Percentiles rank a stretch among this genome's conserved stretches.
phyloP scores from a whole-genome alignment of 352 stramenopile species.

The Phytophthora cactorum region DNA sequence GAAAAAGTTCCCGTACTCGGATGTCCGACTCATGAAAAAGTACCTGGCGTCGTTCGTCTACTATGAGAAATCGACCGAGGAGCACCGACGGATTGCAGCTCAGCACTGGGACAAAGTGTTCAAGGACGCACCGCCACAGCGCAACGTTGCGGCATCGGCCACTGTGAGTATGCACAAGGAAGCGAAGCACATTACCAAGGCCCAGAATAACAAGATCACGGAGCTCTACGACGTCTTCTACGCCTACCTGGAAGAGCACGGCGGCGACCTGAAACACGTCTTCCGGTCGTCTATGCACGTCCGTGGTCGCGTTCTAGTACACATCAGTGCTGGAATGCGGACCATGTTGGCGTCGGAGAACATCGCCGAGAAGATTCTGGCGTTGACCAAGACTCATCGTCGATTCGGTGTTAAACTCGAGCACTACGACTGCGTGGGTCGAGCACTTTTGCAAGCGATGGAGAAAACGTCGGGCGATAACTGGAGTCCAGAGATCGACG shows the following conservation, averaged over 20 bases:
- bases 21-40: conserved; percentile 48
- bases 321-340: conserved; percentile 65
- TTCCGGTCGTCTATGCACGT: conserved; percentile 63
- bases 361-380: conserved; percentile 43
- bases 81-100: conserved; percentile 42
- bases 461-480: conserved; percentile 41
- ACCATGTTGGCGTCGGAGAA: conserved; percentile 44
- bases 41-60: conserved; percentile 50
- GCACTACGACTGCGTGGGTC: conserved; percentile 48
- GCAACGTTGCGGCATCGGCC: neutral
- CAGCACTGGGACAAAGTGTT: conserved; percentile 55
- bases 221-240: conserved; percentile 65
- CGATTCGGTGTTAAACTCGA: conserved; percentile 59
- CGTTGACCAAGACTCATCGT: conserved; percentile 54
- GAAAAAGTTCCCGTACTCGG: conserved; percentile 35
- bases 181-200: conserved; percentile 35
- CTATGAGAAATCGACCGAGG: conserved; percentile 47
- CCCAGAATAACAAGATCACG: conserved; percentile 43
- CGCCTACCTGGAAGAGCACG: conserved; percentile 49
- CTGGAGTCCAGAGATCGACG: conserved; percentile 47
- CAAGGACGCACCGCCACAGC: conserved; percentile 29
- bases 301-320: conserved; percentile 49
- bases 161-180: conserved; percentile 12
- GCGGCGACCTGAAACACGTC: conserved; percentile 54
- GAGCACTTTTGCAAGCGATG: conserved; percentile 50